Percentiles rank a stretch among this genome's conserved stretches.
phyloP scores from a whole-genome alignment of 2,329 filamentous ascomycete genomes.

The Dothidotthia symphoricarpi region DNA sequence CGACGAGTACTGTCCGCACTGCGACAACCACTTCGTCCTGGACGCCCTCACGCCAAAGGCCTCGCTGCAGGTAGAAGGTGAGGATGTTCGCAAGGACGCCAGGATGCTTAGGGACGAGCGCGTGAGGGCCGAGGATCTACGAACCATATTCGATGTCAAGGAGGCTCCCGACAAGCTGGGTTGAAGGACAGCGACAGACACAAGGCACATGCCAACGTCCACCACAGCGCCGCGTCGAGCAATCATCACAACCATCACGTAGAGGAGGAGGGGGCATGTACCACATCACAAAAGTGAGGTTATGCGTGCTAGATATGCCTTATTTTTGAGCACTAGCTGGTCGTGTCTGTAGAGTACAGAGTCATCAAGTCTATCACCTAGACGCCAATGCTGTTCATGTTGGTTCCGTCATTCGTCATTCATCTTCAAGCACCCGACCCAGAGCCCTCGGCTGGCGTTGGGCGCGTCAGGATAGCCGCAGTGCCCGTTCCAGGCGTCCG shows the following conservation, averaged over 20 bases:
- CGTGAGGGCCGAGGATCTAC: constrained; percentile 58
- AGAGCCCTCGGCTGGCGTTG: constrained; percentile 44
- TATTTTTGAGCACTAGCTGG: constrained; percentile 26
- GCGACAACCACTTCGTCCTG: constrained; percentile 96
- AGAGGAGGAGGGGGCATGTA: not conserved
- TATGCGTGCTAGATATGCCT: constrained; percentile 24
- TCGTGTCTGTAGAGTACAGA: constrained; percentile 30
- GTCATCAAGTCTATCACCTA: constrained; percentile 30
- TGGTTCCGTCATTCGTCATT: constrained; percentile 22
- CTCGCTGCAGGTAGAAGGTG: constrained; percentile 81
- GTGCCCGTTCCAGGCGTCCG: constrained; percentile 64
- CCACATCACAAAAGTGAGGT: not conserved
- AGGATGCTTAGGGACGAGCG: constrained; percentile 92
- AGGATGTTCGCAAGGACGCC: constrained; percentile 77
- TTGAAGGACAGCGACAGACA: constrained; percentile 43
- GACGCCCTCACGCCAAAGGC: constrained; percentile 84
- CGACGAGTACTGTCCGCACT: constrained; percentile 98
- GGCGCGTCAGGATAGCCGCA: constrained; percentile 71
- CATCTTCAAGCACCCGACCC: constrained; percentile 27
- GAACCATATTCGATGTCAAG: constrained; percentile 74
- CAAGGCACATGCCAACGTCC: not conserved
- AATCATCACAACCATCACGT: no score
- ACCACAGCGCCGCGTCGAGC: constrained; percentile 8
- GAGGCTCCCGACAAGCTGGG: constrained; percentile 74
- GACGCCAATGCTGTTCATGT: constrained; percentile 35